Evolutionary conservation across 441 rosid species (phyloP), one percentile per base, ranked within the genome.

Genomic region (Erodium moschatum): DNA sequence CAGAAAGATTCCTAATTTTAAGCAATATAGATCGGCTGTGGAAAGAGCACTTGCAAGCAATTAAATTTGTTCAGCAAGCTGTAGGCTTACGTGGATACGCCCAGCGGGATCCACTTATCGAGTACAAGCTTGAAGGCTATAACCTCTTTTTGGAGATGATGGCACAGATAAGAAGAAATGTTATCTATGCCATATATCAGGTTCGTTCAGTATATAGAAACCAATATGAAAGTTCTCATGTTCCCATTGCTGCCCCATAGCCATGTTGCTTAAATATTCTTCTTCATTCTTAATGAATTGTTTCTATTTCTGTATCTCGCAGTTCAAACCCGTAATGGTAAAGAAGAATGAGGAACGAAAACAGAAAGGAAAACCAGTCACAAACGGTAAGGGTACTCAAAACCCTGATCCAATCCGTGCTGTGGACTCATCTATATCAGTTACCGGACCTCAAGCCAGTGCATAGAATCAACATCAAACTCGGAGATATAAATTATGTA

Each of bases 31-130:
- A 94, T 67, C 87, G 98, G 73, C 69, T 94, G 77, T 94, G 98
- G 98, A 94, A 94, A 83, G 98, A 94, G 77, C 98, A 94, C 72
- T 82, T 94, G 78, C 98, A 91, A 76, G 95, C 97, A 48, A 85
- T 94, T 61, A 94, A 94, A 79, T 94, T 88, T 18, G 97, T 94
- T 24, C 98, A 91, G 80, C 98, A 94, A 81, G 97, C 97, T 9
- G 98, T 91, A 0, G 96, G 98, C 33, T 80, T 94, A 54, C 89
- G 98, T 13, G 97, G 98, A 70, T 94, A 94, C 65, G 98, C 98
- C 2, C 96, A 94, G 76, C 87, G 98, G 3, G 97, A 94, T 75
- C 98, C 98, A 0, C 93, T 94, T 44, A 94, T 94, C 1, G 97
- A 94, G 77, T 94, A 94, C 72, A 91, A 91, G 76, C 97, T 91